Base-by-base conservation (phyloP, 177 flowering plant species). In the Tripterygium wilfordii region DNA sequence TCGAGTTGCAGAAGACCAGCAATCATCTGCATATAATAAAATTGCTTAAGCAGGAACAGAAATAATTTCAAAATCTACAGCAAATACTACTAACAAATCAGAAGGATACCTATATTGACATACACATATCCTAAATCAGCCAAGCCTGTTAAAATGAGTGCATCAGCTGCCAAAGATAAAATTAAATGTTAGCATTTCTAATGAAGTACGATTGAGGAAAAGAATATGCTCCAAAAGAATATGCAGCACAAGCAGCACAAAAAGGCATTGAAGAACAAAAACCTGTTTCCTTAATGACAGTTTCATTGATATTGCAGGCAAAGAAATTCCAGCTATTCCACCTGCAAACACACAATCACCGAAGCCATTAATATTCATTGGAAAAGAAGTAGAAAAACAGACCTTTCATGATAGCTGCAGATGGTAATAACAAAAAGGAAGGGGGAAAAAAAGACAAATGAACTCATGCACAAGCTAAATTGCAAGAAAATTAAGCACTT, bases 11-110 rank as follows among this genome's bases (percentile, higher is more conserved):
- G 62, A 16, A 48, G 83, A 76, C 98, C 98, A 92, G 72, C 98
- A 92, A 76, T 92, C 98, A 80, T 92, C 98, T 92, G 87, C 67
- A 66, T 22, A n/a, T 48, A 56, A 53, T 36, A 22, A 46, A 23
- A 32, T 19, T n/a, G 10, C 31, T n/a, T 38, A 26, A 54, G 36
- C n/a, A 15, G 15, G 13, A 2, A 8, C 30, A 35, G 32, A 36
- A 22, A 46, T 7, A 35, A 17, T 4, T 31, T 5, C 31, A 0
- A 30, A 6, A 23, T 24, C 22, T 25, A 33, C 12, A 32, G 28
- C 5, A 10, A 18, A 35, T 2, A 26, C 17, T 8, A 29, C 5
- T 18, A 41, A 17, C 13, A 17, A 20, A 26, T 18, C 24, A 36
- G 18, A 45, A 50, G 14, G 46, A 25, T 57, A 74, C 70, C 76